Evolutionary conservation across 164 flowering plant species (phyloP), one percentile per base, ranked within the genome.

Genomic region (Vitis amurensis): DNA sequence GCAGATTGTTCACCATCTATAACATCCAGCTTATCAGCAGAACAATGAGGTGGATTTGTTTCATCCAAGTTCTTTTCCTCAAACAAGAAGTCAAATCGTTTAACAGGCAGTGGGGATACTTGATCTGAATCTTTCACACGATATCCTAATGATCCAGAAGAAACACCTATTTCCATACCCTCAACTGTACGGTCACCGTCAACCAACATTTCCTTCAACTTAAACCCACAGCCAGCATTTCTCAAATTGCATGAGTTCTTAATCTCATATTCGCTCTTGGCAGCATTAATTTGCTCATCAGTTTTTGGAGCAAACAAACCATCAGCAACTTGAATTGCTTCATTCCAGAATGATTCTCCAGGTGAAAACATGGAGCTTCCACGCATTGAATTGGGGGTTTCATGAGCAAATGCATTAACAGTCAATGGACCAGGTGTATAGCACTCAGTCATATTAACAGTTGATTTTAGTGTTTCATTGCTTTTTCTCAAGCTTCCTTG

Each of bases 331-430:
- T 84, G 81, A 58, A 95, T 87, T 68, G 97, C 99, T 81, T 95
- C 99, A 67, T 85, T 80, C 98, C 99, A 95, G 59, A 95, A 95
- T 67, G 84, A 84, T 73, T 95, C 99, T 73, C 99, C 99, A 59
- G 98, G 99, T 72, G 99, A 95, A 83, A 90, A 84, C 12, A 85
- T 72, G 53, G 92, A 90, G 79, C 87, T 86, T 61, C 97, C 88
- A 65, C 76, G 73, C 59, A 67, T 68, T 71, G 91, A 90, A 61
- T 77, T 84, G 11, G 98, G 95, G 61, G 93, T 90, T 62, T 77
- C 84, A 73, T 51, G 73, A 67, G 78, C 63, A 72, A 61, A 60
- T 9, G 71, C 44, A 67, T 74, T 75, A 31, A 49, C 74, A 66
- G 70, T 68, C 55, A 55, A 65, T 44, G 77, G 47, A 31, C 83